Base-by-base conservation (phyloP, 805 yeast species). In the Millerago galiae region DNA sequence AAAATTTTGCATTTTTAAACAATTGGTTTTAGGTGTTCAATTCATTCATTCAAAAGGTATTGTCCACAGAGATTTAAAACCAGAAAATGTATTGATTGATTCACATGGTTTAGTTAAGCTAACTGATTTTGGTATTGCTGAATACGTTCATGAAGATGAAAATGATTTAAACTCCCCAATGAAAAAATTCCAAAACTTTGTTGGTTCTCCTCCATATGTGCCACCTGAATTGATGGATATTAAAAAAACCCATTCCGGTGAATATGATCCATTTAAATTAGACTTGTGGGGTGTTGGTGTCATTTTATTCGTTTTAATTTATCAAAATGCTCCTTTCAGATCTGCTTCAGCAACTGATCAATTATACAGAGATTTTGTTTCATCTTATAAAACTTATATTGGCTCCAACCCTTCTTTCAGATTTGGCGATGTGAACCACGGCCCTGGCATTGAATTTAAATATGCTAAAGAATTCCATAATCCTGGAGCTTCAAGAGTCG, bases 151-250 rank as follows among this genome's bases (percentile, higher is more conserved):
- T 58, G 72, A 62, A 40, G 66, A 59, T 16, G 75, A 74, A 1
- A 72, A 74, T 2, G 75, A 83, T 59, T 62, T 72, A 16, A 50
- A 59, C 0, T 68, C 77, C 18, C 72, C 51, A 6, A 38, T 64
- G 8, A 64, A 58, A 36, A 34, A 50, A 26, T 62, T 65, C 31
- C 65, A 71, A 34, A 65, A 77, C 2, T 72, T 74, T 58, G 82
- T 83, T 34, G 93, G 95, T 2, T 82, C 90, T 1, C 87, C 93
- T 4, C 93, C 93, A 1, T 84, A 82, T 59, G 76, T 82, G 11
- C 79, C 91, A 5, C 93, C 95, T 2, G 93, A 84, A 60, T 85
- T 83, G 13, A 65, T 75, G 48, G 70, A 67, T 45, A 72, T 65
- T 31, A 61, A 56, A 41, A 42, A 54, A 8, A 53, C 60, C 41